Percentiles rank a stretch among this genome's conserved stretches.
phyloP scores from a whole-genome alignment of 1,139 yeast genomes.

The Zygosaccharomyces pseudobailii region DNA sequence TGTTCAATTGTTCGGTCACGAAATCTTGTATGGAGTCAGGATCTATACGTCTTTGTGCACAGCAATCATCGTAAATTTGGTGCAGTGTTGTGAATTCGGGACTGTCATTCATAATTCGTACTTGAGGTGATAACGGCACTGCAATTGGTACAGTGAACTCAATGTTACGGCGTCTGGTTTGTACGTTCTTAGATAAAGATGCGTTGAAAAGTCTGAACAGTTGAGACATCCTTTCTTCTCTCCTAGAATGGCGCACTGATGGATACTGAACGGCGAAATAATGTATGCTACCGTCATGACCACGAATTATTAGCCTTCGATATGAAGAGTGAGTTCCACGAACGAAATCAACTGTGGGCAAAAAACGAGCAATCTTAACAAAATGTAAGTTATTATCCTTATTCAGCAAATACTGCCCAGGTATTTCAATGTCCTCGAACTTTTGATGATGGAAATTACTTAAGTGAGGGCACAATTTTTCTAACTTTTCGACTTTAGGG shows the following conservation, averaged over 20 bases:
- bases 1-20: conserved; percentile 79
- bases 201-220: conserved; percentile 84
- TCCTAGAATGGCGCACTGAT: conserved; percentile 93
- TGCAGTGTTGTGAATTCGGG: conserved; percentile 75
- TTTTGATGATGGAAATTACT: conserved; percentile 97
- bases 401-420: conserved; percentile 87
- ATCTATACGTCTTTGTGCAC: conserved; percentile 66
- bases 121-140: conserved; percentile 91
- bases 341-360: conserved; percentile 83
- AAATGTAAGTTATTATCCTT: conserved; percentile 85
- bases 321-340: conserved; percentile 93
- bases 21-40: conserved; percentile 89
- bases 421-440: conserved; percentile 95
- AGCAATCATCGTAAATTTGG: conserved; percentile 81
- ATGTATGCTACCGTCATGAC: conserved; percentile 88
- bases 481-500: conserved; percentile 67
- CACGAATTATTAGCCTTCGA: conserved; percentile 82
- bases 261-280: conserved; percentile 97
- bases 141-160: conserved; percentile 88
- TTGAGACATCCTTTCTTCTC: conserved; percentile 93
- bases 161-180: conserved; percentile 80
- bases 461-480: conserved; percentile 88
- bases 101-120: conserved; percentile 84
- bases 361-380: conserved; percentile 85
- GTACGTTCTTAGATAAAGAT: conserved; percentile 73